Conservation (phyloP, 768 basidiomycete species). For the Flagelloscypha sp. region DNA sequence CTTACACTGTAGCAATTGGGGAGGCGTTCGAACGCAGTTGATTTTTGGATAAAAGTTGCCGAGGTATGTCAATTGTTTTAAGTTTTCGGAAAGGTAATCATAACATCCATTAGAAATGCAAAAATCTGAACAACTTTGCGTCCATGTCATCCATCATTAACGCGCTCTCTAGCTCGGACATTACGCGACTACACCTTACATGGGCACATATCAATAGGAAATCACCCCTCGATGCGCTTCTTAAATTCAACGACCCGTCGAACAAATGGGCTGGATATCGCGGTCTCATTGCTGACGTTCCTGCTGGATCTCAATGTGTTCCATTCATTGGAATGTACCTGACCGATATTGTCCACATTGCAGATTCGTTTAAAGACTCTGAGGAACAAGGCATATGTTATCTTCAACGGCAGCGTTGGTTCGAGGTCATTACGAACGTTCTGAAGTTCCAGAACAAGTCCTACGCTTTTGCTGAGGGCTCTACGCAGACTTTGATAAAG, state of each 20-base stretch:
- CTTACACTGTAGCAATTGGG: no score
- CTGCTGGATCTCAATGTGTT: slow-evolving; percentile 52
- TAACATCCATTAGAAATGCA: slow-evolving; percentile 48
- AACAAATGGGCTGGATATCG: slow-evolving; percentile 53
- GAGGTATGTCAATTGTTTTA: slow-evolving; percentile 40
- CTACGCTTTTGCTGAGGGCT: slow-evolving; percentile 40
- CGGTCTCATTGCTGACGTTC: slow-evolving; percentile 27
- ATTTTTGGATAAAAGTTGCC: slow-evolving; percentile 72
- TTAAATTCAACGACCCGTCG: slow-evolving; percentile 49
- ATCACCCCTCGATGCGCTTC: slow-evolving; percentile 41
- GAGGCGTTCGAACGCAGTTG: slow-evolving; percentile 50
- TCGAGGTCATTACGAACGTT: slow-evolving; percentile 45
- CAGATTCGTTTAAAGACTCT: slow-evolving; percentile 41
- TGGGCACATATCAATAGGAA: slow-evolving; percentile 58
- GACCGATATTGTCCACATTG: slow-evolving; percentile 48
- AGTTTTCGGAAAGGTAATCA: slow-evolving; percentile 1
- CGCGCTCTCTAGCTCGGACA: slow-evolving; percentile 51
- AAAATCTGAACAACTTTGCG: slow-evolving; percentile 52
- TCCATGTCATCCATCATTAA: slow-evolving; percentile 61
- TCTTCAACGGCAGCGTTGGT: slow-evolving; percentile 47
- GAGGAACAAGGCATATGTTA: slow-evolving; percentile 37
- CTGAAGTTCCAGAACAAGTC: slow-evolving; percentile 47
- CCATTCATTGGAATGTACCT: slow-evolving; percentile 61
- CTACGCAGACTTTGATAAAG: slow-evolving; percentile 39
- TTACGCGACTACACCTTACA: slow-evolving; percentile 50